A percentile compares a stretch with the other conserved stretches of the same genome.
These are phyloP conservation scores for Mucor sp. DNA, from an alignment of 371 early-diverging fungal genomes.

Conservation along the genomic window DNA sequence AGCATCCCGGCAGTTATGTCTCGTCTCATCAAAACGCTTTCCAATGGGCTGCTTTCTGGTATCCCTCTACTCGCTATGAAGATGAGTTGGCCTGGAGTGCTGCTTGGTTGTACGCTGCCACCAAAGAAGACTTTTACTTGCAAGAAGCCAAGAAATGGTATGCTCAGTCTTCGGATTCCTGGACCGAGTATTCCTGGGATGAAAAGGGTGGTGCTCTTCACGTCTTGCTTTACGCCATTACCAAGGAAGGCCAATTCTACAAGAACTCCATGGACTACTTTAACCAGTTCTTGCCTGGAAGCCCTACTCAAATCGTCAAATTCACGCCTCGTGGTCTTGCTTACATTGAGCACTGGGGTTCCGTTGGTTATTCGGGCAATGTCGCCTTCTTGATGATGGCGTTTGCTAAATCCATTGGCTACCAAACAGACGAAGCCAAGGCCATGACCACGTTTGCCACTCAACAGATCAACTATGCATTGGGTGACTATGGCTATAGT, in stretches of 20 bases:
- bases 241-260: slow-evolving; percentile 49
- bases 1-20: slow-evolving; percentile 52
- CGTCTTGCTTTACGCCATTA: slow-evolving; percentile 48
- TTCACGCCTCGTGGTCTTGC: slow-evolving; percentile 61
- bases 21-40: slow-evolving; percentile 45
- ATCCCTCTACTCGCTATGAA: slow-evolving; percentile 50
- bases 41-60: slow-evolving; percentile 58
- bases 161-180: slow-evolving; percentile 24
- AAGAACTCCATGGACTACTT: slow-evolving; percentile 53
- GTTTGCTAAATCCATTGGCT: slow-evolving; percentile 48
- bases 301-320: slow-evolving; percentile 41
- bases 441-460: slow-evolving; percentile 49
- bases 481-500: slow-evolving; percentile 60
- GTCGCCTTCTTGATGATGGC: slow-evolving; percentile 56
- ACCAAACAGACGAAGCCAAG: slow-evolving; percentile 31
- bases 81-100: slow-evolving; percentile 59
- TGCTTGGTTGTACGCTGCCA: slow-evolving; percentile 57
- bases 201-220: slow-evolving; percentile 54
- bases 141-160: slow-evolving; percentile 51
- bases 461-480: slow-evolving; percentile 62
- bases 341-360: slow-evolving; percentile 59
- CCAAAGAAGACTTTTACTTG: slow-evolving; percentile 39
- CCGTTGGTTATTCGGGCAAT: slow-evolving; percentile 56
- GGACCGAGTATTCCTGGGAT: slow-evolving; percentile 60
- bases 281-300: slow-evolving; percentile 46